Evolutionary conservation across 805 yeast species (phyloP), one percentile per base, ranked within the genome.

Genomic region (Jamesozyma spencerorum): DNA sequence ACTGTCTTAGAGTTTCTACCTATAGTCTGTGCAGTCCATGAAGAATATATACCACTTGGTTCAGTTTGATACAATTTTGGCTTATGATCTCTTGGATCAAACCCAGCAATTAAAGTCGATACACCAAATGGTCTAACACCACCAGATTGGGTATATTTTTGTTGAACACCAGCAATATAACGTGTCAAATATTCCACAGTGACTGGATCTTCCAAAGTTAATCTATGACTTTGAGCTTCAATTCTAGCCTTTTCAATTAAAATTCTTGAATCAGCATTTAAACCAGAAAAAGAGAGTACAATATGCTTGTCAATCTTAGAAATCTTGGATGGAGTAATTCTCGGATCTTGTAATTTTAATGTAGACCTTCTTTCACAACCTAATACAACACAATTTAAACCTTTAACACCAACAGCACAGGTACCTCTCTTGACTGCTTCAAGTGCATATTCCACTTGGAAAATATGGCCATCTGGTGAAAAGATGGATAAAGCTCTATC

Each of bases 371-470:
- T 84, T 64, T 92, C 98, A 67, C 97, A 90, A 18, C 97, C 98
- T 36, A 92, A 72, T 10, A 92, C 96, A 10, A 92, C 97, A 44
- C 81, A 77, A 46, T 79, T 81, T 47, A 74, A 72, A 40, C 97
- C 97, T 62, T 88, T 90, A 44, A 92, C 90, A 31, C 97, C 98
- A 36, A 92, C 95, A 1, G 97, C 96, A 61, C 96, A 86, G 2
- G 98, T 92, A 45, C 98, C 98, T 66, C 97, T 77, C 60, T 90
- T 92, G 34, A 92, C 98, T 0, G 98, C 98, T 62, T 92, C 98
- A 31, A 83, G 73, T 19, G 98, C 98, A 57, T 92, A 92, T 64
- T 92, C 97, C 32, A 92, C 98, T 73, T 92, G 98, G 72, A 90
- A 90, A 60, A 90, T 95, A 63, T 90, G 97, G 45, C 98, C 98